Conservation (phyloP, 2,329 filamentous ascomycete species). For the Paraphaeosphaeria minitans region DNA sequence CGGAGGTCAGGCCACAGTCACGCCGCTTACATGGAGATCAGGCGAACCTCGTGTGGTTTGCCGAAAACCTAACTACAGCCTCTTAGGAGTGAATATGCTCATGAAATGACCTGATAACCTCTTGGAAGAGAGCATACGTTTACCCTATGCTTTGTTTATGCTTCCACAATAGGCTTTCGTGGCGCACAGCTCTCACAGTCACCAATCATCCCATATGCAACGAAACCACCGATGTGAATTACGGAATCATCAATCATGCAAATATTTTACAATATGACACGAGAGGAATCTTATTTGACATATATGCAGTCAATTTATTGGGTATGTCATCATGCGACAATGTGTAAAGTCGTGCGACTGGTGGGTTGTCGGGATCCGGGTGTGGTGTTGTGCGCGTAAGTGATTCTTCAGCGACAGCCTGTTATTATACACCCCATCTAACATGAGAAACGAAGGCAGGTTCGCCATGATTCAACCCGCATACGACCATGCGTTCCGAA, state of each 20-base stretch:
- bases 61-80: not conserved
- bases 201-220: not conserved
- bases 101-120: not conserved
- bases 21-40: not conserved
- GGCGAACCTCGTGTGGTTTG: not conserved
- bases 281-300: not conserved
- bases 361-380: no score
- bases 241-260: not conserved
- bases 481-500: no score
- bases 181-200: not conserved
- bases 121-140: no score
- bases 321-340: no score
- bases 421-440: not conserved
- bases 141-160: not conserved
- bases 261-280: not conserved
- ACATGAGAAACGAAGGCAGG: not conserved
- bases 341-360: no score
- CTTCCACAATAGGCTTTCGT: not conserved
- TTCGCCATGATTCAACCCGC: not conserved
- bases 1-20: conserved; percentile 2
- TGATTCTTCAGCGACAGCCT: not conserved
- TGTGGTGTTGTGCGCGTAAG: no score
- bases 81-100: not conserved
- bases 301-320: not conserved
- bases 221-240: not conserved